Percentiles rank a stretch among this genome's conserved stretches.
These are phyloP conservation scores for Neonectria coccinea DNA, from an alignment of 2,329 filamentous ascomycete genomes.

Conservation along the genomic window DNA sequence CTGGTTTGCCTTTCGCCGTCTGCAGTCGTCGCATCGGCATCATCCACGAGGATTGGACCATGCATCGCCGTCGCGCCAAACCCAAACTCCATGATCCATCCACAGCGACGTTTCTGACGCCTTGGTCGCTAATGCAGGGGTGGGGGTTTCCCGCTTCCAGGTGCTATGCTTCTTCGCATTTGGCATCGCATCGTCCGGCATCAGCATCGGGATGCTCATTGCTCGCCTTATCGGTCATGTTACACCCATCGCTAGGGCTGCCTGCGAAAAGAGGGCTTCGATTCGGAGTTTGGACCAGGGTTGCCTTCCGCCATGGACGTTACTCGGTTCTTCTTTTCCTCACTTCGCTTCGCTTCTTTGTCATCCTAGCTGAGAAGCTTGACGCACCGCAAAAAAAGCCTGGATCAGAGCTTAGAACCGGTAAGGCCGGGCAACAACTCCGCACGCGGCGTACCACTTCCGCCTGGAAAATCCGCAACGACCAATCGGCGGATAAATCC, in stretches of 20 bases:
- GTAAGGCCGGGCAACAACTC: conserved; percentile 14
- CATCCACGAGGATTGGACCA: conserved; percentile 26
- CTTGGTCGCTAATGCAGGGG: conserved; percentile 23
- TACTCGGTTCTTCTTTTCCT: conserved; percentile 6
- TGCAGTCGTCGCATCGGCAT: conserved; percentile 29
- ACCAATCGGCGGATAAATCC: conserved; percentile 21
- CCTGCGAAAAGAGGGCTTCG: neutral
- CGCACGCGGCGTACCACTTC: conserved; percentile 20
- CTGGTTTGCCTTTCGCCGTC: conserved; percentile 31
- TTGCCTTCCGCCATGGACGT: conserved; percentile 8
- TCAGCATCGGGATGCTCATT: conserved; percentile 2
- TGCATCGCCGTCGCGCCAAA: conserved; percentile 18
- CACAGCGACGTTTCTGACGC: conserved; percentile 8
- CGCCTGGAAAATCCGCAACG: conserved; percentile 21
- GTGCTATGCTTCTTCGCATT: conserved; percentile 8
- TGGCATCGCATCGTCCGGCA: neutral
- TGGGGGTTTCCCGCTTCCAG: conserved; percentile 9
- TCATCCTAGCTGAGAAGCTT: conserved; percentile 8
- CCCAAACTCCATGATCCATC: neutral
- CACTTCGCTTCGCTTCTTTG: conserved; percentile 7
- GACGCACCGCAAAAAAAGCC: neutral
- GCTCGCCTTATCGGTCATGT: conserved; percentile 15
- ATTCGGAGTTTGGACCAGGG: neutral
- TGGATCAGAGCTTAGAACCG: conserved; percentile 10
- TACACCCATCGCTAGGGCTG: conserved; percentile 4